These are phyloP conservation scores for Holtermanniella nyarrowii DNA, from an alignment of 768 basidiomycete species.

Conservation along the genomic window DNA sequence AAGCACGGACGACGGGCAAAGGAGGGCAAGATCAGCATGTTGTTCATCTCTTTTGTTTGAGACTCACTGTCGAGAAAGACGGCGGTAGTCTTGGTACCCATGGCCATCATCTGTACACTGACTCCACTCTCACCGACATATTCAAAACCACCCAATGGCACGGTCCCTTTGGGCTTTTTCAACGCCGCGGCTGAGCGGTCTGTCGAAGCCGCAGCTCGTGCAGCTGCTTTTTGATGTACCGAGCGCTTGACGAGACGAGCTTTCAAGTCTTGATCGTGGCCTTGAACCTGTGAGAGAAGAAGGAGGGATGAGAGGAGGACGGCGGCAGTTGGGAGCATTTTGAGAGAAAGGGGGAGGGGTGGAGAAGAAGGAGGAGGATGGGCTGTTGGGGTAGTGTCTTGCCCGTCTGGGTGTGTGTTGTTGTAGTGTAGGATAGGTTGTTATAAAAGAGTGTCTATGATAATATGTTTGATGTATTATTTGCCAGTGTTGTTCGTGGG, in stretches of 20 bases:
- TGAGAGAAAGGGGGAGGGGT: neutral
- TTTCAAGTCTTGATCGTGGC: neutral
- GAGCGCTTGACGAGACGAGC: neutral
- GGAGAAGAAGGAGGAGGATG: neutral
- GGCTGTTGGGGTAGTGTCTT: too few species aligned
- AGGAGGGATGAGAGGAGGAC: neutral
- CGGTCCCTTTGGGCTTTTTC: neutral
- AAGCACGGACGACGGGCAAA: neutral
- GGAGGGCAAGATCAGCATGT: neutral
- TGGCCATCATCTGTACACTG: constrained; percentile 40
- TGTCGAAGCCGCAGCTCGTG: neutral
- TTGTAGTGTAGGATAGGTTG: too few species aligned
- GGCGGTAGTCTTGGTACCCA: constrained; percentile 50
- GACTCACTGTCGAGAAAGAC: constrained; percentile 63
- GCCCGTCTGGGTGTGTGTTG: too few species aligned
- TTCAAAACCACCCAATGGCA: constrained; percentile 22
- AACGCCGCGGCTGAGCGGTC: neutral
- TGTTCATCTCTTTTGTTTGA: too few species aligned
- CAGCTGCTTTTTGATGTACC: neutral
- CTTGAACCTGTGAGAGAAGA: neutral
- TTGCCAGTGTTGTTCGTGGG: too few species aligned
- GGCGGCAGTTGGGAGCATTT: neutral
- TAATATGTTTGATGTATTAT: too few species aligned
- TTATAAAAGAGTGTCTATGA: too few species aligned
- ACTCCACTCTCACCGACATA: constrained; percentile 38